A percentile compares a stretch with the other conserved stretches of the same genome.
phyloP scores from a whole-genome alignment of 1,284 basidiomycete species.

The Ceratorhiza oryzae-sativae region DNA sequence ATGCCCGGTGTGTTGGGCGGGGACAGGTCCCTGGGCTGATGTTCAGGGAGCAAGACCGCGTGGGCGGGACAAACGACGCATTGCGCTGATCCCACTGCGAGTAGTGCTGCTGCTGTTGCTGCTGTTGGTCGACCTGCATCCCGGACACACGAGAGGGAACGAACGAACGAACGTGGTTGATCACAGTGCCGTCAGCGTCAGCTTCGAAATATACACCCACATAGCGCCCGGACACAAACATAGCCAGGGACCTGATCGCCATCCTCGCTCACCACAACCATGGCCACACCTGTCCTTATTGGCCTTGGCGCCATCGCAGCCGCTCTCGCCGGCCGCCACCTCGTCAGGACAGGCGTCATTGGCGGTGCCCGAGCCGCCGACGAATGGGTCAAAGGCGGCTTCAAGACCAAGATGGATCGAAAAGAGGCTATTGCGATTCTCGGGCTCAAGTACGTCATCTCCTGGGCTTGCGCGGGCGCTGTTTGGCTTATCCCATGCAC shows the following conservation, averaged over 20 bases:
- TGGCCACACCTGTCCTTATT: slow-evolving; percentile 71
- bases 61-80: slow-evolving; percentile 33
- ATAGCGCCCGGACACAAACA: neutral
- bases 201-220: slow-evolving; percentile 22
- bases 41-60: neutral
- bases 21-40: slow-evolving; percentile 14
- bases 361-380: slow-evolving; percentile 65
- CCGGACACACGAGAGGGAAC: neutral
- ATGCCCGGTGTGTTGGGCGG: slow-evolving; percentile 22
- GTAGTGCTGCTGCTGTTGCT: neutral
- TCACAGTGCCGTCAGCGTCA: neutral
- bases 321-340: slow-evolving; percentile 75
- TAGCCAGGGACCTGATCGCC: slow-evolving; percentile 13
- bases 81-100: slow-evolving; percentile 37
- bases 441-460: slow-evolving; percentile 83
- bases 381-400: slow-evolving; percentile 92
- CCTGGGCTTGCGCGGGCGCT: neutral
- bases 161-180: neutral
- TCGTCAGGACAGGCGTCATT: slow-evolving; percentile 63
- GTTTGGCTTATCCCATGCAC: slow-evolving; percentile 28
- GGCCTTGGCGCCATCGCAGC: slow-evolving; percentile 83
- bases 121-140: slow-evolving; percentile 26
- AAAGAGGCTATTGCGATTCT: slow-evolving; percentile 91
- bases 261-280: slow-evolving; percentile 41
- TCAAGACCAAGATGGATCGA: slow-evolving; percentile 95